These are phyloP conservation scores for Chaetoscypha palmicola DNA, from an alignment of 2,329 filamentous ascomycete species.

Conservation along the genomic window DNA sequence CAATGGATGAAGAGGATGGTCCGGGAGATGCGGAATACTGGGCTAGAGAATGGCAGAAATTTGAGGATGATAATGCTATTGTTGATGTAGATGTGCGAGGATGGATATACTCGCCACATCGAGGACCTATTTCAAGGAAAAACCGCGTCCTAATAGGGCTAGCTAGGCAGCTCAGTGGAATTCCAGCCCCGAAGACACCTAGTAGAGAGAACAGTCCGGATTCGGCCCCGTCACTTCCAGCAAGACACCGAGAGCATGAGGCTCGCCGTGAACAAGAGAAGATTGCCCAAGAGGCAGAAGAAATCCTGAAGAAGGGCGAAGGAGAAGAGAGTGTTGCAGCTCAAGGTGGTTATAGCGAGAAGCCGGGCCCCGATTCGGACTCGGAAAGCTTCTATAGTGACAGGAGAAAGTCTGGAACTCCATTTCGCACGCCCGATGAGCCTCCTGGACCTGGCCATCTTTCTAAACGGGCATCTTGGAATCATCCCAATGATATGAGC, in stretches of 20 bases:
- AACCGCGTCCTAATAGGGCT: slow-evolving; percentile 82
- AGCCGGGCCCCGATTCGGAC: slow-evolving; percentile 41
- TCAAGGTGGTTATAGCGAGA: slow-evolving; percentile 68
- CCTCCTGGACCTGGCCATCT: slow-evolving; percentile 32
- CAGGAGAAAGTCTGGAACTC: slow-evolving; percentile 15
- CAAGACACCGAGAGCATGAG: slow-evolving; percentile 39
- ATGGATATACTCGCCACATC: slow-evolving; percentile 87
- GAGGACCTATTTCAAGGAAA: slow-evolving; percentile 76
- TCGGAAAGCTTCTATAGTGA: slow-evolving; percentile 25
- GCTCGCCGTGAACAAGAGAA: slow-evolving; percentile 51
- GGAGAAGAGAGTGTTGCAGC: slow-evolving; percentile 64
- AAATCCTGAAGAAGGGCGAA: slow-evolving; percentile 66
- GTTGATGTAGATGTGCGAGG: slow-evolving; percentile 93
- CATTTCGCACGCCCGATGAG: slow-evolving; percentile 22
- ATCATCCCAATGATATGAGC: slow-evolving; percentile 51
- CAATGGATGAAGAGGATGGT: slow-evolving; percentile 34
- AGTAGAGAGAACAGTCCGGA: slow-evolving; percentile 28
- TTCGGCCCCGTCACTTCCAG: slow-evolving; percentile 20
- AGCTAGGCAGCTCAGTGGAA: slow-evolving; percentile 78
- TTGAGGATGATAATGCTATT: slow-evolving; percentile 75
- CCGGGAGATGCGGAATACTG: slow-evolving; percentile 66
- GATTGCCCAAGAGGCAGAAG: slow-evolving; percentile 67
- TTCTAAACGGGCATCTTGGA: slow-evolving; percentile 38
- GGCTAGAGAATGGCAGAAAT: slow-evolving; percentile 69
- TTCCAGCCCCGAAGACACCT: slow-evolving; percentile 46